Evolutionary conservation across 169 alveolate genomes (phyloP).

Genomic region (Cardiosporidium cionae): DNA sequence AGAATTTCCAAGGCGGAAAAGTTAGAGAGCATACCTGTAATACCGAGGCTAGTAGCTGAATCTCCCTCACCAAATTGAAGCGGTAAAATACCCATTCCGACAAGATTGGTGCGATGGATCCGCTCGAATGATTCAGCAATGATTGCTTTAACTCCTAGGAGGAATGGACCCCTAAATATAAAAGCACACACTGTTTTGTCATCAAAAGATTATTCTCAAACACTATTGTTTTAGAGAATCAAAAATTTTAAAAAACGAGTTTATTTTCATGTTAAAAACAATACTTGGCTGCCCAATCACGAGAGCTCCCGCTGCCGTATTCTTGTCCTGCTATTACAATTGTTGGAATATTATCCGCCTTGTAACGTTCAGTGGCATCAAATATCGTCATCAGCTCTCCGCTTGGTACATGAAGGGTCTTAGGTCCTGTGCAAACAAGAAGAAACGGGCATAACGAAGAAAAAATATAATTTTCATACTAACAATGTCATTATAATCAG

Average conservation of each 20-base stretch:
- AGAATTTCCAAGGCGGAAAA: background rate
- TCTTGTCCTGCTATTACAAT: slow-evolving; percentile 88
- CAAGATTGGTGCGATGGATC: slow-evolving; percentile 87
- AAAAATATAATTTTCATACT: too few relatives aligned
- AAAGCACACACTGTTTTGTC: background rate
- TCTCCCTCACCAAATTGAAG: slow-evolving; percentile 82
- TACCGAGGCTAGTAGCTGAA: slow-evolving; percentile 74
- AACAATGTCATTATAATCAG: background rate
- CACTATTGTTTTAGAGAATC: background rate
- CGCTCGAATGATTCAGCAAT: slow-evolving; percentile 89
- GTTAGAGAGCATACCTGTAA: slow-evolving; percentile 53
- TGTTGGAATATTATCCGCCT: slow-evolving; percentile 35
- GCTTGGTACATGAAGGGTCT: slow-evolving; percentile 78
- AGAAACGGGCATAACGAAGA: too few relatives aligned
- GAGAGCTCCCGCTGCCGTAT: slow-evolving; percentile 89
- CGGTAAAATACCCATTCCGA: slow-evolving; percentile 92
- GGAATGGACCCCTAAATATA: slow-evolving; percentile 70
- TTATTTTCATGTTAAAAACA: background rate
- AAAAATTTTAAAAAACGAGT: background rate
- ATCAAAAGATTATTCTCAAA: background rate
- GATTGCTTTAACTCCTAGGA: slow-evolving; percentile 85
- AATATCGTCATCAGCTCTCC: slow-evolving; percentile 72
- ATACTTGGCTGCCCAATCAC: slow-evolving; percentile 97
- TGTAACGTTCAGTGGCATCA: slow-evolving; percentile 72
- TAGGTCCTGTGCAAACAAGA: slow-evolving; percentile 85